Conservation (phyloP, 345 rosid genomes). For the Kandelia obovata region DNA sequence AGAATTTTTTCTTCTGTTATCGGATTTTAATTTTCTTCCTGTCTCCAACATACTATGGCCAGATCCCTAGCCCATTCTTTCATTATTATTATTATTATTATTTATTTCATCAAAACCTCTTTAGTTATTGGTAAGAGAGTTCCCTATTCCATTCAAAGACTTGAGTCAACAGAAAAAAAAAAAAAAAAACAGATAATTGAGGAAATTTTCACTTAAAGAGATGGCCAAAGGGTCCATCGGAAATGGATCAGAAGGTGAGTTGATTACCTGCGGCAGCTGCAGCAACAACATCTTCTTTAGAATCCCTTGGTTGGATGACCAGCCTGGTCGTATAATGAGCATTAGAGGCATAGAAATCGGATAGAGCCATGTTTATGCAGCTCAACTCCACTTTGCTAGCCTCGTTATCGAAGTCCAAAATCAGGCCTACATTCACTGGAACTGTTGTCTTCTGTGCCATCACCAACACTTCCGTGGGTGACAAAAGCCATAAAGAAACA, state of each 20-base stretch:
- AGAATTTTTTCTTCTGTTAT: too few species aligned
- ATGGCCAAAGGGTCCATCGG: neutral
- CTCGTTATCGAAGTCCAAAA: conserved; percentile 35
- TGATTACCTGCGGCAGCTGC: conserved; percentile 18
- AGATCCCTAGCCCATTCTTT: too few species aligned
- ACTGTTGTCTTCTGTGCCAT: conserved; percentile 12
- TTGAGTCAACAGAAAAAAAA: neutral
- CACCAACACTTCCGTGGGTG: neutral
- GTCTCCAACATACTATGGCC: too few species aligned
- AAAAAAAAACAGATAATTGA: neutral
- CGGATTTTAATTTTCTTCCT: too few species aligned
- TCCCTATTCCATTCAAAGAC: neutral
- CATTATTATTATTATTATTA: too few species aligned
- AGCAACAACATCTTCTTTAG: too few species aligned
- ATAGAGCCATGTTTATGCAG: conserved; percentile 45
- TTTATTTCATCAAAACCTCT: too few species aligned
- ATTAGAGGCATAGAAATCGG: too few species aligned
- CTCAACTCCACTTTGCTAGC: conserved; percentile 28
- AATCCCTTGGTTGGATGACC: too few species aligned
- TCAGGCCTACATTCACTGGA: conserved; percentile 45
- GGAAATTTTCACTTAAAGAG: neutral
- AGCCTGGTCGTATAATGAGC: too few species aligned
- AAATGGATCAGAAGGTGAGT: neutral
- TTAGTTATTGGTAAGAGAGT: too few species aligned
- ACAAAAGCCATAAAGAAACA: conserved; percentile 1